Evolutionary conservation across 345 rosid genomes (phyloP), one percentile per base, ranked within the genome.

Genomic region (Arabidopsis arenosa): DNA sequence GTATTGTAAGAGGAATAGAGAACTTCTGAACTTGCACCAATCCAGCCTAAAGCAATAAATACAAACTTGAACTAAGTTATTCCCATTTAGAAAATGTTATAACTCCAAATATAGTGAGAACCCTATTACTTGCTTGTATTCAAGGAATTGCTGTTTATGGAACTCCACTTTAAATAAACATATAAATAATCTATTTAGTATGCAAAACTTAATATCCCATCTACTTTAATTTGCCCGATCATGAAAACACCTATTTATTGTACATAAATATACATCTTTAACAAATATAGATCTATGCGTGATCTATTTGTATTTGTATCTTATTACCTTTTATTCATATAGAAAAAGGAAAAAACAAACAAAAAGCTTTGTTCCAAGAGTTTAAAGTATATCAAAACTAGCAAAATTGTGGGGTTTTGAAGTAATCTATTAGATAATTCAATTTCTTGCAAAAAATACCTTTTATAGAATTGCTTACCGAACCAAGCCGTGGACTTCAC

Each of bases 401-500:
- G 80, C 63, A 70, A 76, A 70, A 54, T 23, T 45, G 75, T 41
- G 75, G 71, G 75, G n/a, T 12, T 5, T 44, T 45, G 36, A 4
- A 44, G 53, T 71, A 70, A 70, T 54, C 51, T 12, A 70, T 2
- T 36, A 53, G 64, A 26, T 28, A 5, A 51, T 45, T 68, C 43
- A 75, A 52, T 75, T 68, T 41, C 37, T 75, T 54, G 69, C 63
- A 68, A 75, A 68, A 68, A 68, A 41, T 45, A 37, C 75, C 56
- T 64, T 77, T 57, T 49, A 21, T 71, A 55, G 76, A 12, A 64
- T 64, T 71, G 67, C 72, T 77, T 64, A 57, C 72, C 66, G 40
- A 77, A 77, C 67, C 48, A 64, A 63, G 72, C 54, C 80, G 72
- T 77, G 72, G 80, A 77, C 72, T 77, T 77, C 66, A 18, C 66